phyloP scores from a whole-genome alignment of 106 monocot species.

The Dendrobium huoshanense region DNA sequence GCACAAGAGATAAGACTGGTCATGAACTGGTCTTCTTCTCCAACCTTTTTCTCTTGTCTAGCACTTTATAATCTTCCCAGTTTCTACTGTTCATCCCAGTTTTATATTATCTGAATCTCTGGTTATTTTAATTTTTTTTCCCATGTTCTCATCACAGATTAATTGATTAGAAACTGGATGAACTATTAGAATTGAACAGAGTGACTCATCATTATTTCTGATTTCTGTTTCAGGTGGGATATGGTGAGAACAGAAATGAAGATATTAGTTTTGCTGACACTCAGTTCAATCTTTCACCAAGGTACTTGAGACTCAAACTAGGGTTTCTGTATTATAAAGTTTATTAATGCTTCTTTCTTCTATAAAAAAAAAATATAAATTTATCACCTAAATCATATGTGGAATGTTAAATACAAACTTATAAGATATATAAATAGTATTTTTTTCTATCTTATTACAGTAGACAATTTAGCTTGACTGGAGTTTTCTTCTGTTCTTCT shows the following conservation, averaged over 20 bases:
- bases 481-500: too few relatives aligned
- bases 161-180: conserved; percentile 15
- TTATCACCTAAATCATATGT: neutral
- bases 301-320: neutral
- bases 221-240: conserved; percentile 19
- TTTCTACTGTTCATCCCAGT: neutral
- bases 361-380: neutral
- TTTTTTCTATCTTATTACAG: too few relatives aligned
- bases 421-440: too few relatives aligned
- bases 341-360: too few relatives aligned
- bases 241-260: conserved; percentile 14
- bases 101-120: conserved; percentile 14
- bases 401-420: neutral
- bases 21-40: conserved; percentile 11
- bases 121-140: neutral
- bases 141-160: conserved; percentile 3
- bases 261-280: neutral
- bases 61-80: conserved; percentile 3
- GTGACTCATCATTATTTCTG: neutral
- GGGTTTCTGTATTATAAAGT: too few relatives aligned
- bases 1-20: conserved; percentile 21
- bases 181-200: neutral
- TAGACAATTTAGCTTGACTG: too few relatives aligned
- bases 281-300: neutral
- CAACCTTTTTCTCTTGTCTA: conserved; percentile 13